Evolutionary conservation across 208 protist genomes (phyloP), one percentile per base, ranked within the genome.

Genomic region (Trypanosomatidae sp.): DNA sequence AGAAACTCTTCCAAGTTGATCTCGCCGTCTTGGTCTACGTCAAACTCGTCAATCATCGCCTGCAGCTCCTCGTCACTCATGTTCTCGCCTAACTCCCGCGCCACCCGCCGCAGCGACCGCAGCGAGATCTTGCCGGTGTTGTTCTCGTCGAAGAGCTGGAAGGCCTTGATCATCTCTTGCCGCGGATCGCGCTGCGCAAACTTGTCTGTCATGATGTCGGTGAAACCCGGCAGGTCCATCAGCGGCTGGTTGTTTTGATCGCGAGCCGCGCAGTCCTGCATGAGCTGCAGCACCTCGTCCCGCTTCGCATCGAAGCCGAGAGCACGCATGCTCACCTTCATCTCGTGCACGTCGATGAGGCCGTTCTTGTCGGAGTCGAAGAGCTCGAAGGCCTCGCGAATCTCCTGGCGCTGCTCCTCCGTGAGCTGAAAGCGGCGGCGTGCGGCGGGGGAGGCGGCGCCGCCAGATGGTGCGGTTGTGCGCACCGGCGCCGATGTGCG

Each of bases 271-370:
- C 85, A 97, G 73, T 93, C 88, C 76, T 94, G 91, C 92, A 98
- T 96, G 69, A 96, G 84, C 49, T 86, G 87, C 66, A 87, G 75
- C 62, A 96, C 88, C 84, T 98, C 95, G 46, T 98, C 96, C 66
- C 99, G 99, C 87, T 99, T 99, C 9, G 93, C 98, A 73, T 99
- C 99, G 84, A 99, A 99, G 41, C 99, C 99, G 0, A 99, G 86
- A 15, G 99, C 99, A 44, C 98, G 93, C 98, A 99, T 99, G 47
- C 98, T 99, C 44, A 99, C 98, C 90, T 99, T 99, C 79, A 99
- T 94, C 89, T 99, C 99, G 67, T 99, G 99, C 22, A 91, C 95
- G 71, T 99, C 99, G 71, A 99, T 98, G 13, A 93, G 76, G 44
- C 95, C 95, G 66, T 97, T 94, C 72, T 98, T 97, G 72, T 99